Conservation (phyloP, 108 stramenopile species). For the Parietichytrium sp. region DNA sequence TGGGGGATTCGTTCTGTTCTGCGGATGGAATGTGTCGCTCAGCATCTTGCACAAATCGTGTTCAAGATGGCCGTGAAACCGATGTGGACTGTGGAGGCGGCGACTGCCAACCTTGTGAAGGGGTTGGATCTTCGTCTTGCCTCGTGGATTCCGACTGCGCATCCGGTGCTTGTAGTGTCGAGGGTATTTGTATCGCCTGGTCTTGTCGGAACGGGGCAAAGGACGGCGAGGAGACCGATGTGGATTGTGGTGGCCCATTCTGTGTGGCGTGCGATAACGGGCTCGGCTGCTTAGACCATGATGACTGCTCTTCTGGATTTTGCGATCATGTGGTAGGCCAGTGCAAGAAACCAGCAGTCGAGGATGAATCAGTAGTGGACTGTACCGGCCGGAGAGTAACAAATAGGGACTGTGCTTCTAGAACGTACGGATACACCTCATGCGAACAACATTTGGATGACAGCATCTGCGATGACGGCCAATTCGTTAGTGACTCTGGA, state of each 20-base stretch:
- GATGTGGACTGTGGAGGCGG: constrained; percentile 39
- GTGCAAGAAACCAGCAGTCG: neutral
- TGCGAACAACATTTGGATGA: constrained; percentile 15
- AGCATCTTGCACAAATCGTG: constrained; percentile 18
- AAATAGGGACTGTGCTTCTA: neutral
- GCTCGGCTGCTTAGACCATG: neutral
- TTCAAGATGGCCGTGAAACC: constrained; percentile 41
- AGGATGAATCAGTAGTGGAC: neutral
- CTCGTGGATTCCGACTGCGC: constrained; percentile 36
- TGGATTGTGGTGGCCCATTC: constrained; percentile 25
- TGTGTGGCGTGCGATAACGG: neutral
- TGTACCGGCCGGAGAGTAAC: neutral
- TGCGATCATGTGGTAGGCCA: neutral
- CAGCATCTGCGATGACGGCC: constrained; percentile 17
- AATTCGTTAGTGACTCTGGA: neutral
- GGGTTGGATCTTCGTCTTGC: constrained; percentile 1
- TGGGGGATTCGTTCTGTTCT: no score
- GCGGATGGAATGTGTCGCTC: neutral
- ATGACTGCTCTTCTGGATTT: neutral
- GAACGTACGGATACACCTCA: neutral
- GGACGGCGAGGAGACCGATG: constrained; percentile 36
- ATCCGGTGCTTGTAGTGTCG: neutral
- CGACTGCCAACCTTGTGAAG: constrained; percentile 21
- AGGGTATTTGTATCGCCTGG: constrained; percentile 19
- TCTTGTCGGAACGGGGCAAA: constrained; percentile 16